A percentile compares a stretch with the other conserved stretches of the same genome.
Evolutionary conservation across 305 asterid genomes (phyloP).

Genomic region (Fraxinus xanthoxyloides): DNA sequence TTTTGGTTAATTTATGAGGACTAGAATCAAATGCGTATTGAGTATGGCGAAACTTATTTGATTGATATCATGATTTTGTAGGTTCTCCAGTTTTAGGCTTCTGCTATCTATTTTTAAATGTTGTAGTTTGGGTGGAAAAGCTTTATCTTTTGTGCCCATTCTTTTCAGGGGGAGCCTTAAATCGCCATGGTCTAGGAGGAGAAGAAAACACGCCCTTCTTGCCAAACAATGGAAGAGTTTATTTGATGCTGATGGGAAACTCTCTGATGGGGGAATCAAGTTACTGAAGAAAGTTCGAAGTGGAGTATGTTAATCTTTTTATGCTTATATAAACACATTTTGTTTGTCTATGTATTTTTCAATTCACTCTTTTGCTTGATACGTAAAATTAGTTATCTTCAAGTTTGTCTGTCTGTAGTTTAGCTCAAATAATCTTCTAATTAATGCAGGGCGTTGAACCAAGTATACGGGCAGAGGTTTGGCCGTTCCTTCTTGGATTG

Average conservation of each 20-base stretch:
- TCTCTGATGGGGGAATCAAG: conserved; percentile 81
- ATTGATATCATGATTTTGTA: not conserved
- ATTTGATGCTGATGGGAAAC: conserved; percentile 67
- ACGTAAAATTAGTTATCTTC: not conserved
- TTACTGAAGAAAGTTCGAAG: conserved; percentile 84
- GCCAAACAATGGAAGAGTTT: conserved; percentile 74
- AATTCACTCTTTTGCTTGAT: not conserved
- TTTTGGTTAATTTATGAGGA: not conserved
- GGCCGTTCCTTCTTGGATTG: conserved; percentile 93
- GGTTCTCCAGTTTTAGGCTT: conserved; percentile 1
- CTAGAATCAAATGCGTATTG: not conserved
- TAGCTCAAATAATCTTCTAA: not conserved
- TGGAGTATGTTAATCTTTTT: conserved; percentile 53
- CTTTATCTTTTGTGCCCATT: conserved; percentile 23
- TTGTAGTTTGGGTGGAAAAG: not conserved
- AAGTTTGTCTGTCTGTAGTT: not conserved
- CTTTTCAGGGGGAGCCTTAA: conserved; percentile 66
- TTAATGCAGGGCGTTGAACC: conserved; percentile 88
- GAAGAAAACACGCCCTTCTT: conserved; percentile 72
- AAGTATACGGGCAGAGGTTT: conserved; percentile 79
- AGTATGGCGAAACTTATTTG: not conserved
- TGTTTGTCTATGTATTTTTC: not conserved
- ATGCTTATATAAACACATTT: not conserved
- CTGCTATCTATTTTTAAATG: conserved; percentile 1
- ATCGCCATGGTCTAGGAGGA: conserved; percentile 93